A percentile compares a stretch with the other conserved stretches of the same genome.
phyloP scores from a whole-genome alignment of 192 early-diverging fungal species.

The Pilaira anomala region DNA sequence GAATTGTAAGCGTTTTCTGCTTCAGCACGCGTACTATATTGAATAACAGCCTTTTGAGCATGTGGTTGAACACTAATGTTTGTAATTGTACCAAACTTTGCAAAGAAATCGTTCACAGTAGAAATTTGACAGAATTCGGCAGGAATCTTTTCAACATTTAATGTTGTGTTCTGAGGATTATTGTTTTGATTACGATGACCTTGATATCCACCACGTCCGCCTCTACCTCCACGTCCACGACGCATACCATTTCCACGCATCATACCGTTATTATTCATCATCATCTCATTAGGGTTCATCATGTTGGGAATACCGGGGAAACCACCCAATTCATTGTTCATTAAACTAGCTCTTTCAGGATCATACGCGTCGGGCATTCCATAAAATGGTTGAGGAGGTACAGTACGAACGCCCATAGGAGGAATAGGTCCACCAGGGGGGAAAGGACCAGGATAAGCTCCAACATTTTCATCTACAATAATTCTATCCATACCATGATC shows the following conservation, averaged over 20 bases:
- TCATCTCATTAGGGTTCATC: conserved; percentile 1
- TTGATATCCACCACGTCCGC: conserved; percentile 43
- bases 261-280: conserved; percentile 7
- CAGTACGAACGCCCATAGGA: conserved; percentile 30
- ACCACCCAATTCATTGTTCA: background rate
- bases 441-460: conserved; percentile 32
- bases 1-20: conserved; percentile 67
- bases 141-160: conserved; percentile 80
- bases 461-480: conserved; percentile 56
- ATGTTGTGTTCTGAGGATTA: conserved; percentile 42
- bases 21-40: conserved; percentile 59
- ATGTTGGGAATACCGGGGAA: conserved; percentile 12
- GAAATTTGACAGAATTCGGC: conserved; percentile 61
- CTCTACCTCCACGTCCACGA: conserved; percentile 47
- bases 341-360: conserved; percentile 46
- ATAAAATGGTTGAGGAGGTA: conserved; percentile 41
- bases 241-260: conserved; percentile 3
- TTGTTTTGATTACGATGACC: conserved; percentile 19
- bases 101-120: conserved; percentile 75
- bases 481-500: conserved; percentile 74
- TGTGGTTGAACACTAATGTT: conserved; percentile 66
- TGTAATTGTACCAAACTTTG: conserved; percentile 68
- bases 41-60: conserved; percentile 57
- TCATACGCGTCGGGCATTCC: conserved; percentile 48
- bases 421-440: conserved; percentile 34